Evolutionary conservation across 2,329 filamentous ascomycete genomes (phyloP).

Genomic region (Penicillium polonicum): DNA sequence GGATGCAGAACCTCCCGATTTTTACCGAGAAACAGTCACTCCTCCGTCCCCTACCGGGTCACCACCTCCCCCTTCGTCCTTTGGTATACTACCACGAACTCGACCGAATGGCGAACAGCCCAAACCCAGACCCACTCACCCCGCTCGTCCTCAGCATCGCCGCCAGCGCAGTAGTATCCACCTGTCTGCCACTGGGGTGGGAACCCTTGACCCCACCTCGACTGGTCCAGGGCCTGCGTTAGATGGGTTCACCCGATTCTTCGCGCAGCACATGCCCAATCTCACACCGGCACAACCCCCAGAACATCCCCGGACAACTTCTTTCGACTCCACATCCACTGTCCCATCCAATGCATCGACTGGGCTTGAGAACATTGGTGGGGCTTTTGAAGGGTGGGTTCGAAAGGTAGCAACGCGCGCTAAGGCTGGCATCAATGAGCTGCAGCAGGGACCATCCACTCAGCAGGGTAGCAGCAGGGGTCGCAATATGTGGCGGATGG

Average conservation of each 20-base stretch:
- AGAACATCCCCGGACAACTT: slow-evolving; percentile 47
- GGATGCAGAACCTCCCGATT: slow-evolving; percentile 53
- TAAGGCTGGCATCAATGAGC: slow-evolving; percentile 40
- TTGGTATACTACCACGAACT: slow-evolving; percentile 28
- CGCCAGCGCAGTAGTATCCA: slow-evolving; percentile 51
- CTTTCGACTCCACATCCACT: slow-evolving; percentile 38
- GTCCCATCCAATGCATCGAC: slow-evolving; percentile 37
- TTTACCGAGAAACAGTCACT: slow-evolving; percentile 31
- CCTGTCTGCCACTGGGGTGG: slow-evolving; percentile 83
- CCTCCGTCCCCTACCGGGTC: slow-evolving; percentile 29
- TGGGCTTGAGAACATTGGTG: slow-evolving; percentile 76
- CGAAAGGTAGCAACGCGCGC: slow-evolving; percentile 67
- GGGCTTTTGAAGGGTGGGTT: slow-evolving; percentile 87
- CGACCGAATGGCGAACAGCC: slow-evolving; percentile 32
- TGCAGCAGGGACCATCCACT: slow-evolving; percentile 36
- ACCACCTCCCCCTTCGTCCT: slow-evolving; percentile 28
- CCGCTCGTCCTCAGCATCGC: slow-evolving; percentile 36
- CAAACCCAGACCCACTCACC: slow-evolving; percentile 27
- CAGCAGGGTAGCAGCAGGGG: slow-evolving; percentile 23
- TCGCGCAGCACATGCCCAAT: slow-evolving; percentile 77
- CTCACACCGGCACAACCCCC: slow-evolving; percentile 66
- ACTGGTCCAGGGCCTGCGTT: slow-evolving; percentile 67
- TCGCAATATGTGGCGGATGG: slow-evolving; percentile 32
- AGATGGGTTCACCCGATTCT: slow-evolving; percentile 80
- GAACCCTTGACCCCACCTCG: slow-evolving; percentile 65